A percentile compares a stretch with the other conserved stretches of the same genome.
Conservation (phyloP, 2,329 filamentous ascomycete species). For the Phoma sp. region DNA sequence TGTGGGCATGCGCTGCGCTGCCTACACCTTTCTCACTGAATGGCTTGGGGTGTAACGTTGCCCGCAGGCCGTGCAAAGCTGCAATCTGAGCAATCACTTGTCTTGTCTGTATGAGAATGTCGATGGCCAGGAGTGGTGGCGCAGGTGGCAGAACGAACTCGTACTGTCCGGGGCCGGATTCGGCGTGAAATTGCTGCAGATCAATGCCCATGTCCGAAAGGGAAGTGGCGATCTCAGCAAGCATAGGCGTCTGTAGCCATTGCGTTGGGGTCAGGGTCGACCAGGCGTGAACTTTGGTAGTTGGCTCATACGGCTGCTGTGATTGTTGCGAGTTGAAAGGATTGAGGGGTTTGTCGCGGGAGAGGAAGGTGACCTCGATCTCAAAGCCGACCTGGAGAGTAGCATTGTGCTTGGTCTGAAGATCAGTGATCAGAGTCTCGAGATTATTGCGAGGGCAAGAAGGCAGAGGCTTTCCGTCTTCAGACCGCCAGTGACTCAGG, state of each 20-base stretch:
- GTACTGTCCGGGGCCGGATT: conserved; percentile 76
- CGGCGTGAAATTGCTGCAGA: conserved; percentile 76
- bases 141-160: conserved; percentile 73
- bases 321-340: neutral
- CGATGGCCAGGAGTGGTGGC: conserved; percentile 70
- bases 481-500: conserved; percentile 68
- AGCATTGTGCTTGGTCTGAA: conserved; percentile 60
- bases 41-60: conserved; percentile 77
- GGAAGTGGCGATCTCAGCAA: conserved; percentile 68
- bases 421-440: conserved; percentile 57
- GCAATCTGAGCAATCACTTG: conserved; percentile 72
- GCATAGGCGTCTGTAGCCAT: conserved; percentile 63
- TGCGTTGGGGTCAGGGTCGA: conserved; percentile 68
- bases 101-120: conserved; percentile 72
- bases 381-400: conserved; percentile 77
- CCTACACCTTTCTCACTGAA: conserved; percentile 59
- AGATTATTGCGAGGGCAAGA: conserved; percentile 65
- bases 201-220: conserved; percentile 68
- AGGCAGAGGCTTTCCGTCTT: conserved; percentile 57
- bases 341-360: conserved; percentile 47
- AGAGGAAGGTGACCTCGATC: conserved; percentile 77
- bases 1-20: conserved; percentile 72
- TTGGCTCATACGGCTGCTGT: conserved; percentile 49
- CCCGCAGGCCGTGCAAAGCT: conserved; percentile 65
- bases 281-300: conserved; percentile 73